Evolutionary conservation across 1,284 basidiomycete genomes (phyloP).

Genomic region (Ceratobasidium papillatum): DNA sequence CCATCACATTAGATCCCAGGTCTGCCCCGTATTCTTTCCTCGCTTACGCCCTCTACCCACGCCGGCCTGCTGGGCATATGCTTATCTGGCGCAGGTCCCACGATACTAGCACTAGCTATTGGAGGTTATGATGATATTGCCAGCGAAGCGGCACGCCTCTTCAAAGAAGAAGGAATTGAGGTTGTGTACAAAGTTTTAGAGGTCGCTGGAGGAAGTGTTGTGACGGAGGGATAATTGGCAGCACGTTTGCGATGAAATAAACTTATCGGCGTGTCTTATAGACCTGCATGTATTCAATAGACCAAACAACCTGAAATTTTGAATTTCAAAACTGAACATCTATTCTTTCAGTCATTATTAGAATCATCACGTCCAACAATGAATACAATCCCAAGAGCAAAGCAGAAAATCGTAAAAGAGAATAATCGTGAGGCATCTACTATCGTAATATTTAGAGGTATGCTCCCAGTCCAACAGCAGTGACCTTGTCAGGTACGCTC

Average conservation of each 20-base stretch:
- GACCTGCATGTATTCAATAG: background rate
- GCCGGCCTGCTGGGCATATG: slow-evolving; percentile 96
- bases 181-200: slow-evolving; percentile 84
- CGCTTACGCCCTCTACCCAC: slow-evolving; percentile 87
- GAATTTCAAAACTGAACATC: slow-evolving; percentile 7
- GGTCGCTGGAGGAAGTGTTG: slow-evolving; percentile 63
- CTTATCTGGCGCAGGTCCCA: slow-evolving; percentile 96
- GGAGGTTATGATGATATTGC: slow-evolving; percentile 84
- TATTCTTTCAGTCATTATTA: slow-evolving; percentile 26
- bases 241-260: background rate
- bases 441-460: slow-evolving; percentile 27
- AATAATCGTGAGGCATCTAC: background rate
- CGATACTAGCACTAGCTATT: slow-evolving; percentile 96
- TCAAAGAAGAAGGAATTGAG: slow-evolving; percentile 73
- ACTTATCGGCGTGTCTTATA: background rate
- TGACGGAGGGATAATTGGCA: background rate
- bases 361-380: slow-evolving; percentile 7
- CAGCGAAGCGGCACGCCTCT: slow-evolving; percentile 79
- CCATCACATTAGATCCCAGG: slow-evolving; percentile 83
- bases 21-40: slow-evolving; percentile 86
- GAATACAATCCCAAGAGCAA: background rate
- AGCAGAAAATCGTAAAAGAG: slow-evolving; percentile 5
- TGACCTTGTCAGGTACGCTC: slow-evolving; percentile 77
- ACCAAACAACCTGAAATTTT: background rate
- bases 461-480: slow-evolving; percentile 69